Base-by-base conservation (phyloP, 2,329 filamentous ascomycete species). In the Calonectria henricotiae region DNA sequence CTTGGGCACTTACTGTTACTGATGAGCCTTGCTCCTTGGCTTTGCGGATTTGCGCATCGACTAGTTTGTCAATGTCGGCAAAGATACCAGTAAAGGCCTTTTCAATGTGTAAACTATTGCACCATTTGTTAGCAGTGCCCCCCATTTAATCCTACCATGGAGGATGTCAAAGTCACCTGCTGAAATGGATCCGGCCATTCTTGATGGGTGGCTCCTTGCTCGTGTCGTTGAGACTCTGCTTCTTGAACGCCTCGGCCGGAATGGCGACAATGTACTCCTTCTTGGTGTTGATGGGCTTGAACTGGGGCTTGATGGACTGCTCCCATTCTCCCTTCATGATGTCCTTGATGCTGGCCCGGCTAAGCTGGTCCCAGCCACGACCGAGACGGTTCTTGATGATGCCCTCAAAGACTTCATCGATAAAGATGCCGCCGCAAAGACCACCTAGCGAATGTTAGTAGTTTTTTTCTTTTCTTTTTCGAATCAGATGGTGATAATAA, bases 341-440 rank as follows among this genome's bases (percentile, higher is more conserved):
- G 11, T 68, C 54, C 23, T 71, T 68, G 37, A 68, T 70, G 27
- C 67, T 54, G 2, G 63, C 27, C 8, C 8, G 27, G 41, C 58
- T 71, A 13, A 69, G 32, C 2, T 60, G 58, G 15, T 63, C 23
- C 69, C 69, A 71, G 25, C 37, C 49, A 27, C 49, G 47, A 3
- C 69, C 63, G 0, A 71, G 32, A 1, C 67, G 62, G 49, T 49
- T 55, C 47, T 61, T 63, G 43, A 35, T 5, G 8, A 54, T 63
- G 35, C 23, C 11, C 11, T 67, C 46, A 20, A 71, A 69, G 1
- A 25, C 69, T 20, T 68, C 69, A 12, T 71, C 62, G 23, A 71
- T 64, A 17, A 71, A 71, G 37, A 67, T 71, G 30, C 69, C 63
- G n/a, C 69, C 67, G 7, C 67, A 71, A 7, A 71, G 67, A 17